These are phyloP conservation scores for Linum tenue DNA, from an alignment of 345 rosid genomes.

Conservation along the genomic window DNA sequence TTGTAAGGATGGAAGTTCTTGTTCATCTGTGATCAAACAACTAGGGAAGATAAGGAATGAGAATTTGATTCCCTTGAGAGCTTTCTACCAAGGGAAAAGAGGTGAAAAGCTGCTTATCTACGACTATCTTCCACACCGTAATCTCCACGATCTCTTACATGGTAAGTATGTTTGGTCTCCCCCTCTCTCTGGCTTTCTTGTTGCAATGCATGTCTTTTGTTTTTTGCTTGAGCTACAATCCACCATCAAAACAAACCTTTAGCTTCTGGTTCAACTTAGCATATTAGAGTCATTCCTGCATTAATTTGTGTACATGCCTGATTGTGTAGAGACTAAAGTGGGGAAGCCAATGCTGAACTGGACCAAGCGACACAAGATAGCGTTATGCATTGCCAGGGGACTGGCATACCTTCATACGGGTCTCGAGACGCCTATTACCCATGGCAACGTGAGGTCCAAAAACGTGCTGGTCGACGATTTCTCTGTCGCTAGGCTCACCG, in stretches of 20 bases:
- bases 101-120: slow-evolving; percentile 96
- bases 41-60: slow-evolving; percentile 78
- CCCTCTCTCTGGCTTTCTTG: background rate
- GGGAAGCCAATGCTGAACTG: slow-evolving; percentile 79
- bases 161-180: slow-evolving; percentile 33
- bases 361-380: slow-evolving; percentile 95
- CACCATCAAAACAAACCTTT: too few species aligned
- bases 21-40: slow-evolving; percentile 69
- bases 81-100: slow-evolving; percentile 94
- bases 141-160: slow-evolving; percentile 75
- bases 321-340: slow-evolving; percentile 49
- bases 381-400: slow-evolving; percentile 80
- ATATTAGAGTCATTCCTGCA: background rate
- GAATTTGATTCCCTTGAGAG: slow-evolving; percentile 84
- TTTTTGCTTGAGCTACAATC: background rate
- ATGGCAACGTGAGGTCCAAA: slow-evolving; percentile 81
- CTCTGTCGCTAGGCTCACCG: slow-evolving; percentile 74
- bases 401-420: slow-evolving; percentile 77
- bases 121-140: slow-evolving; percentile 78
- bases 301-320: slow-evolving; percentile 7
- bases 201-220: background rate
- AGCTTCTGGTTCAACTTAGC: background rate
- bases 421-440: slow-evolving; percentile 68
- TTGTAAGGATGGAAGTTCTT: slow-evolving; percentile 69
- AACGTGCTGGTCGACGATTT: slow-evolving; percentile 90